phyloP scores from a whole-genome alignment of 2,329 filamentous ascomycete genomes.

The Chaetomiaceae sp. region DNA sequence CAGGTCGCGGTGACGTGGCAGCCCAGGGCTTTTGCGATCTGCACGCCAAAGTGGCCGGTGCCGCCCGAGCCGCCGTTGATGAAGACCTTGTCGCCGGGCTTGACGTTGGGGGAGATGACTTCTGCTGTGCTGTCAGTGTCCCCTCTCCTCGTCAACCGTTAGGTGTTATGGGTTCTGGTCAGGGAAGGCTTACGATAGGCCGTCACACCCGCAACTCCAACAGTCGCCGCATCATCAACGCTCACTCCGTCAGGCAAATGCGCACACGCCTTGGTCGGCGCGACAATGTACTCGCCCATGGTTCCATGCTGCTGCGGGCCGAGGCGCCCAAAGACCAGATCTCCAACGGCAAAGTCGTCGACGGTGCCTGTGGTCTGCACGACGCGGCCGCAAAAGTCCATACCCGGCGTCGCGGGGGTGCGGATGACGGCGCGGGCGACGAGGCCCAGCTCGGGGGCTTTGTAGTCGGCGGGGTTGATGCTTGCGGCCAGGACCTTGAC shows the following conservation, averaged over 20 bases:
- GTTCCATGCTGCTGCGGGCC: conserved; percentile 32
- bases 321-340: conserved; percentile 43
- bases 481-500: conserved; percentile 50
- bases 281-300: conserved; percentile 35
- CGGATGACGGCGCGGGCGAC: conserved; percentile 37
- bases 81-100: conserved; percentile 52
- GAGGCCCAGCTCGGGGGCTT: conserved; percentile 49
- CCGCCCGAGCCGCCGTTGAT: conserved; percentile 64
- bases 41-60: conserved; percentile 55
- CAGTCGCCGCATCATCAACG: conserved; percentile 37
- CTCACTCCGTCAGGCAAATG: conserved; percentile 41
- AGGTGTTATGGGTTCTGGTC: too few species aligned
- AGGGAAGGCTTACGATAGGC: conserved; percentile 34
- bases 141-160: background rate
- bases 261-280: conserved; percentile 31
- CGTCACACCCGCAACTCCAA: conserved; percentile 44
- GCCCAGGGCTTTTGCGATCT: conserved; percentile 58
- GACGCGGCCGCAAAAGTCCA: conserved; percentile 47
- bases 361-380: conserved; percentile 33
- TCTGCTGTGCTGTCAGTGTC: conserved; percentile 24
- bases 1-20: conserved; percentile 57
- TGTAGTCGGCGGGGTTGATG: conserved; percentile 63
- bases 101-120: conserved; percentile 42
- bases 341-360: conserved; percentile 34
- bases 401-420: conserved; percentile 43